These are phyloP conservation scores for Fraxinus cuspidata DNA, from an alignment of 257 asterid genomes.

Conservation along the genomic window DNA sequence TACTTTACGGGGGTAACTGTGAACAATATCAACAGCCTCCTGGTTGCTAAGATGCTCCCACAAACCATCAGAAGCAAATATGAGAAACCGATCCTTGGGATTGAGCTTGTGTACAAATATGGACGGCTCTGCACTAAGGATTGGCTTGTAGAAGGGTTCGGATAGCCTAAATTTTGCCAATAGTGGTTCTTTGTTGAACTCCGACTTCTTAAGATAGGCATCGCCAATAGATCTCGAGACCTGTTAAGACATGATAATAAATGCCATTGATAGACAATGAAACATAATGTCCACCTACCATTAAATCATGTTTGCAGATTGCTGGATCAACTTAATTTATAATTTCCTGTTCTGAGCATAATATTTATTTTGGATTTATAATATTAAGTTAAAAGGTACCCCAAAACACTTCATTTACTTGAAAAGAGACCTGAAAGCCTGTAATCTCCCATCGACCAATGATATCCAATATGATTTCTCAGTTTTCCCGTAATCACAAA, in stretches of 20 bases:
- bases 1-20: slow-evolving; percentile 64
- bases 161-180: slow-evolving; percentile 70
- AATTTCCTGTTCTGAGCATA: not conserved
- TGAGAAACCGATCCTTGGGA: slow-evolving; percentile 67
- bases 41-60: slow-evolving; percentile 98
- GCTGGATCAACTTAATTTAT: not conserved
- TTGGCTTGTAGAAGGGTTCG: slow-evolving; percentile 62
- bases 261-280: slow-evolving; percentile 6
- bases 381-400: too few species aligned
- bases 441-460: not conserved
- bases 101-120: slow-evolving; percentile 61
- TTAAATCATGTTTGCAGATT: not conserved
- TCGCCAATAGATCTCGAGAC: slow-evolving; percentile 94
- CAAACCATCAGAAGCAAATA: slow-evolving; percentile 93
- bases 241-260: slow-evolving; percentile 36
- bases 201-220: slow-evolving; percentile 82
- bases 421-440: not conserved
- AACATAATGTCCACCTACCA: not conserved
- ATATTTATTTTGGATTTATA: not conserved
- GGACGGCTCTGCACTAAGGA: slow-evolving; percentile 86
- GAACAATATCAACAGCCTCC: slow-evolving; percentile 86
- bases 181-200: slow-evolving; percentile 80
- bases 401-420: too few species aligned
- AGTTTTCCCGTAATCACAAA: not conserved
- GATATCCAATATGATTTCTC: not conserved